Conservation (phyloP, 495 filamentous ascomycete species). For the Aspergillus conjunctus region DNA sequence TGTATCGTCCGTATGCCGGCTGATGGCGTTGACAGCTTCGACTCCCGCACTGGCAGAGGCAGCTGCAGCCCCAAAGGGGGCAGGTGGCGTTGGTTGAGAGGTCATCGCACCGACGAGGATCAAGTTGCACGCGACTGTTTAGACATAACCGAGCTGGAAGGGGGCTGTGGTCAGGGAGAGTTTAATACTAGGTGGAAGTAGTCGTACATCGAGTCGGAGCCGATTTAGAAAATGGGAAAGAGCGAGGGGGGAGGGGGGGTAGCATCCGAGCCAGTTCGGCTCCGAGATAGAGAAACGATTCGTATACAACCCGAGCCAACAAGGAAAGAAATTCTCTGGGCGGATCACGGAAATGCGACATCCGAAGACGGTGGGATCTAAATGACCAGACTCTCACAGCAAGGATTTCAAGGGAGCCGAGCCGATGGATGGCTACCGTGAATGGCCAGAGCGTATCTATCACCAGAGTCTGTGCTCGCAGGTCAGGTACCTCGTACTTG, state of each 20-base stretch:
- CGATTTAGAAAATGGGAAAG: not conserved
- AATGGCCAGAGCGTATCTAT: not conserved
- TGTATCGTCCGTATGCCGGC: slow-evolving; percentile 13
- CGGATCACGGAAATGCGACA: slow-evolving; percentile 19
- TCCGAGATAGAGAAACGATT: too few species aligned
- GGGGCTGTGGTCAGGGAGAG: not conserved
- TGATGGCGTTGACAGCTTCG: slow-evolving; percentile 13
- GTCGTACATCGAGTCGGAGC: not conserved
- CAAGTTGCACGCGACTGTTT: not conserved
- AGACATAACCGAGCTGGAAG: slow-evolving; percentile 11
- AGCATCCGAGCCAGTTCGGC: too few species aligned
- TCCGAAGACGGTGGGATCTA: not conserved
- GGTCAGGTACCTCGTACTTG: not conserved
- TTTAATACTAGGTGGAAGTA: not conserved
- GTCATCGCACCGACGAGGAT: slow-evolving; percentile 12
- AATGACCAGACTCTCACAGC: slow-evolving; percentile 6
- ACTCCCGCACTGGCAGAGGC: slow-evolving; percentile 16
- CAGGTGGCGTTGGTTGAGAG: slow-evolving; percentile 22
- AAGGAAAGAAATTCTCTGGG: not conserved
- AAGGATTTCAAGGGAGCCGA: slow-evolving; percentile 8
- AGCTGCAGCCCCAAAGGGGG: slow-evolving; percentile 26
- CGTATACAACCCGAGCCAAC: not conserved
- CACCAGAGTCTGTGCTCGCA: not conserved
- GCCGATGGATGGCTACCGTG: slow-evolving; percentile 5
- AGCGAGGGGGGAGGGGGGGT: not conserved